Conservation (phyloP, 2,329 filamentous ascomycete genomes). For the Fusarium domesticum region DNA sequence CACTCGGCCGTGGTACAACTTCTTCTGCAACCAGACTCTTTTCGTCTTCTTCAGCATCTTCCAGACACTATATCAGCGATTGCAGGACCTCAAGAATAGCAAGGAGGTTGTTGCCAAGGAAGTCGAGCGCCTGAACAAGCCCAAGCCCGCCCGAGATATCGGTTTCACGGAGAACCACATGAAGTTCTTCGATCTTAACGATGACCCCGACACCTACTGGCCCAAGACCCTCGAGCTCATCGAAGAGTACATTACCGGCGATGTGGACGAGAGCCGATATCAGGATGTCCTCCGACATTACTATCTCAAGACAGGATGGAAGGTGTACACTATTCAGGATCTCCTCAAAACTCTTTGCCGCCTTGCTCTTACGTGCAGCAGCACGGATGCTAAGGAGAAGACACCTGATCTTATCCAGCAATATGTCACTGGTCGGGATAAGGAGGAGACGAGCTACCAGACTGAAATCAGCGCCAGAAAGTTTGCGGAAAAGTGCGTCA, state of each 20-base stretch:
- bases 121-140: slow-evolving; percentile 67
- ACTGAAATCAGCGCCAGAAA: slow-evolving; percentile 88
- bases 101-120: slow-evolving; percentile 70
- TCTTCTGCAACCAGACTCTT: slow-evolving; percentile 88
- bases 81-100: slow-evolving; percentile 79
- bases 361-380: slow-evolving; percentile 79
- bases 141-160: slow-evolving; percentile 79
- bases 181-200: slow-evolving; percentile 69
- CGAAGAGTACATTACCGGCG: slow-evolving; percentile 79
- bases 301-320: slow-evolving; percentile 89
- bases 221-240: slow-evolving; percentile 79
- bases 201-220: slow-evolving; percentile 71
- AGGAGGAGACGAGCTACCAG: slow-evolving; percentile 83
- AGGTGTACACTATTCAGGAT: slow-evolving; percentile 88
- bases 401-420: slow-evolving; percentile 85
- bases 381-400: slow-evolving; percentile 86
- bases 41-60: slow-evolving; percentile 96
- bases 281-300: slow-evolving; percentile 90
- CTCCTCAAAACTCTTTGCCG: slow-evolving; percentile 78
- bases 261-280: slow-evolving; percentile 77
- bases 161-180: slow-evolving; percentile 76
- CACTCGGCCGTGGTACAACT: slow-evolving; percentile 75
- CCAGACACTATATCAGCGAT: slow-evolving; percentile 81
- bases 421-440: slow-evolving; percentile 77
- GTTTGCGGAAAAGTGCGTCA: slow-evolving; percentile 87